Conservation (phyloP, 257 asterid genomes). For the Gynochthodes officinalis region DNA sequence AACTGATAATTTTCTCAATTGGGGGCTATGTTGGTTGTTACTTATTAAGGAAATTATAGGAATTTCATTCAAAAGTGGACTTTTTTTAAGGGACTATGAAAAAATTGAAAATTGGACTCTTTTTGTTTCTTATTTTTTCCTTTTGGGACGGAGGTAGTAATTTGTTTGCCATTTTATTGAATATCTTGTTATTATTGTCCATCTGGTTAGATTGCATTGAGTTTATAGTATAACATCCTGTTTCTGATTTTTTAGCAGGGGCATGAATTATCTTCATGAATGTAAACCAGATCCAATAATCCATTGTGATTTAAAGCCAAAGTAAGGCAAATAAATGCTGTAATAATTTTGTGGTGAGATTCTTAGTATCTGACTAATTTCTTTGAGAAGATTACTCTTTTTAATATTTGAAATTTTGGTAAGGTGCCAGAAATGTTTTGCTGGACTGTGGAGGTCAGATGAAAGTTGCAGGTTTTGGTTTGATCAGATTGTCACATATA, state of each 20-base stretch:
- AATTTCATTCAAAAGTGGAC: too few species aligned
- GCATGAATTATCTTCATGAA: conserved; percentile 95
- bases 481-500: conserved; percentile 50
- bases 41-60: too few species aligned
- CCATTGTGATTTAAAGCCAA: conserved; percentile 91
- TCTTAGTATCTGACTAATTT: conserved; percentile 12
- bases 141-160: too few species aligned
- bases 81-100: too few species aligned
- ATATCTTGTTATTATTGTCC: not conserved
- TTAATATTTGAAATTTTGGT: conserved; percentile 66
- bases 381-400: conserved; percentile 23
- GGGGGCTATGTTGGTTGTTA: too few species aligned
- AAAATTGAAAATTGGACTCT: too few species aligned
- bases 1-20: too few species aligned
- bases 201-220: not conserved
- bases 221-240: conserved; percentile 7
- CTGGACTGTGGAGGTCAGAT: conserved; percentile 97
- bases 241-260: conserved; percentile 51
- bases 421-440: conserved; percentile 99
- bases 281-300: conserved; percentile 95
- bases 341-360: conserved; percentile 21
- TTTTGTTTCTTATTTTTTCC: too few species aligned
- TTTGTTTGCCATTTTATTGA: not conserved
- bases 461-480: conserved; percentile 94
- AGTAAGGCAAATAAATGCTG: conserved; percentile 83